phyloP scores from a whole-genome alignment of 1,139 yeast genomes.

The Neolecta irregularis region DNA sequence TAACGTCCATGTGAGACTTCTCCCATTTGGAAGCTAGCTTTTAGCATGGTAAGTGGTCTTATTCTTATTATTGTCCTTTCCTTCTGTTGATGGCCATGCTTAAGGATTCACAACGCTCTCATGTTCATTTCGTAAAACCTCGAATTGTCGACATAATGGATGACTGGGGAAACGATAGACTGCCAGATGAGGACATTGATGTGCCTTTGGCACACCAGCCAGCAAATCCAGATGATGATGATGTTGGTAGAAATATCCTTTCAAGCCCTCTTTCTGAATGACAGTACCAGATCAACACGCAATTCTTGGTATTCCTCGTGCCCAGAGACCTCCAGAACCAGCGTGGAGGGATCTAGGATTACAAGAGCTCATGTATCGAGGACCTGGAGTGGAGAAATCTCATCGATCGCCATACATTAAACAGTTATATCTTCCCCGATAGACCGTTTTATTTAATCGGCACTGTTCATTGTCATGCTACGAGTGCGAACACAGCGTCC shows the following conservation, averaged over 20 bases:
- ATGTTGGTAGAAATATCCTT: constrained; percentile 18
- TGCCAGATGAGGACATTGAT: constrained; percentile 23
- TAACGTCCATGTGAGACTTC: too few relatives aligned
- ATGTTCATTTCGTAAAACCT: constrained; percentile 2
- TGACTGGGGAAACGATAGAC: constrained; percentile 24
- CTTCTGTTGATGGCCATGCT: too few relatives aligned
- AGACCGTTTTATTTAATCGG: background rate
- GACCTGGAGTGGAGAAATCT: background rate
- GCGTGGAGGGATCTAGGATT: constrained; percentile 13
- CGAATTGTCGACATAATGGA: constrained; percentile 15
- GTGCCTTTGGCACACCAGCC: constrained; percentile 24
- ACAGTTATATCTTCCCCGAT: background rate
- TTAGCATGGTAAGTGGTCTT: too few relatives aligned
- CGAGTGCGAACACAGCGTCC: background rate
- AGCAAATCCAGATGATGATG: constrained; percentile 24
- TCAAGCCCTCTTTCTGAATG: background rate
- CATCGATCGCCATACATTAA: background rate
- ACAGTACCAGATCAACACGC: constrained; percentile 20
- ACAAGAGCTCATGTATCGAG: constrained; percentile 3
- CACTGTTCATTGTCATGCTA: background rate
- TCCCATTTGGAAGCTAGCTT: too few relatives aligned
- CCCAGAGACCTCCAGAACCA: constrained; percentile 12
- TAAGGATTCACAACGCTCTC: constrained; percentile 3
- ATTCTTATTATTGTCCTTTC: too few relatives aligned
- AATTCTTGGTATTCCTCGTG: constrained; percentile 15